Percentiles rank a stretch among this genome's conserved stretches.
phyloP scores from a whole-genome alignment of 352 stramenopile genomes.

The Globisporangium ultimum region DNA sequence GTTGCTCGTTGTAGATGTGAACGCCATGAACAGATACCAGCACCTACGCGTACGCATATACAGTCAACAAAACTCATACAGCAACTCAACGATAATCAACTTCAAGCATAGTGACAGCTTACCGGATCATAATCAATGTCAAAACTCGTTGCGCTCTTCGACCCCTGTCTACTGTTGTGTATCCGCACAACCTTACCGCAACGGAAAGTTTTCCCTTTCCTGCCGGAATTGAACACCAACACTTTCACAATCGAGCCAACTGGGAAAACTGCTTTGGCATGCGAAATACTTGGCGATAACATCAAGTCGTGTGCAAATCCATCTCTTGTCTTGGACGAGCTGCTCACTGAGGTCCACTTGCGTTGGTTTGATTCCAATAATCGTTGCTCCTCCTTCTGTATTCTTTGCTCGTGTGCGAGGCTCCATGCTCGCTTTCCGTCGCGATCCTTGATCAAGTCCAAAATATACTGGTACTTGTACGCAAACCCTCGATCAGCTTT shows the following conservation, averaged over 20 bases:
- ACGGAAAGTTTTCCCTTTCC: slow-evolving; percentile 13
- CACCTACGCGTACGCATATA: neutral
- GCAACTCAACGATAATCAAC: neutral
- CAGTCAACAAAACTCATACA: neutral
- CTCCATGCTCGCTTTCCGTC: slow-evolving; percentile 63
- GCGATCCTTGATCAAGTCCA: slow-evolving; percentile 64
- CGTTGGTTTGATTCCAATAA: neutral
- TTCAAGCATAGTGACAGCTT: neutral
- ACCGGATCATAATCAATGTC: slow-evolving; percentile 48
- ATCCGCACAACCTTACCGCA: slow-evolving; percentile 30
- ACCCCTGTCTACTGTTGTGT: slow-evolving; percentile 14
- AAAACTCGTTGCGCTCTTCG: slow-evolving; percentile 24
- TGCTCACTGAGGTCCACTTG: too few relatives aligned
- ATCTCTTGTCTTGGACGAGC: too few relatives aligned
- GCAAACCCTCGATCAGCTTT: slow-evolving; percentile 44
- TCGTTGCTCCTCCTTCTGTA: slow-evolving; percentile 8
- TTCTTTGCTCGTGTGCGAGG: slow-evolving; percentile 34
- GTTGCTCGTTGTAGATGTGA: slow-evolving; percentile 23
- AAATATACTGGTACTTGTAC: slow-evolving; percentile 72
- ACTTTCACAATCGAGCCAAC: slow-evolving; percentile 37
- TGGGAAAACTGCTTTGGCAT: slow-evolving; percentile 37
- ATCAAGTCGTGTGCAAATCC: neutral
- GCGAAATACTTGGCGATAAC: slow-evolving; percentile 18
- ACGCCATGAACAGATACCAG: slow-evolving; percentile 24
- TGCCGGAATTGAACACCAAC: slow-evolving; percentile 13